Base-by-base conservation (phyloP, 2,329 filamentous ascomycete genomes). In the Cladophialophora immunda region DNA sequence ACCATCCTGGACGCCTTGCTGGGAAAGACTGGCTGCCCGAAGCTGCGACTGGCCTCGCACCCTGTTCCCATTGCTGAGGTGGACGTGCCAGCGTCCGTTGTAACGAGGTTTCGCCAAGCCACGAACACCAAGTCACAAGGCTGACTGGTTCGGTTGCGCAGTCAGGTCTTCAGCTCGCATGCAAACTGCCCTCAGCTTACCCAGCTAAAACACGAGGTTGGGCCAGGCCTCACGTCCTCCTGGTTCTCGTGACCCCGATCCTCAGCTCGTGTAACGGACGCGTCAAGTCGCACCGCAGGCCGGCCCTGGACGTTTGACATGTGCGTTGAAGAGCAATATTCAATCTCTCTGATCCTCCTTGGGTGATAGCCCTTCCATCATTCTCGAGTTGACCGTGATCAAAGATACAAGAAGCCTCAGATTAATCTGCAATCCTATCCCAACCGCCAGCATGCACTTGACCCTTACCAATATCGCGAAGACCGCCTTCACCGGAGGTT, bases 391-490 rank as follows among this genome's bases (percentile, higher is more conserved):
- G n/a, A 41, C 15, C 8, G 22, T 22, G 22, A 25, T 9, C 22
- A 29, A 17, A 32, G 22, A 19, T 13, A 47, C n/a, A 4, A 32
- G 19, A 27, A 27, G 4, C 27, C 3, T 25, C 29, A 38, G 41
- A 41, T 13, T 47, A 22, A 15, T 36, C 9, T 15, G 22, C 29
- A 59, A 36, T n/a, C 8, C n/a, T 53, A 41, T 22, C 13, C 13
- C 25, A 22, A 34, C 0, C 6, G 17, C 34, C 62, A 58, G 2
- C 7, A 66, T 66, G 64, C 52, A 66, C 36, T 58, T 66, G 11
- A 56, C 64, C 8, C 50, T 66, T 27, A 47, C 58, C 34, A 66
- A 58, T 41, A 62, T 66, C n/a, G 47, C 56, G n/a, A 66, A 66
- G 52, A 57, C 50, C 3, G 25, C 32, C 27, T 52, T 66, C 50